Conservation (phyloP, 768 basidiomycete species). For the Lactifluus pinguis region DNA sequence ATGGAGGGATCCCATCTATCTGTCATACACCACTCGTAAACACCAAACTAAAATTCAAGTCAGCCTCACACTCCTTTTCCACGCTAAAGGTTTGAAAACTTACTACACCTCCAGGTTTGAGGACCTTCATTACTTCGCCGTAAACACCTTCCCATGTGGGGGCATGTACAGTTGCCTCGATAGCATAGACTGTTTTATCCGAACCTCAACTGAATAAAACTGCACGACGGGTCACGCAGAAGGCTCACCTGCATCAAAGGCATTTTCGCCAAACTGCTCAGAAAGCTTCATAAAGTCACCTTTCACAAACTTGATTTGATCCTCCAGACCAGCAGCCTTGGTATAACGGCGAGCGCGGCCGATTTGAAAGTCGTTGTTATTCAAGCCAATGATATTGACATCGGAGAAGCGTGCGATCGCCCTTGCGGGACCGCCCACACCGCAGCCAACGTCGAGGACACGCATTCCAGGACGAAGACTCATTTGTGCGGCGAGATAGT, state of each 20-base stretch:
- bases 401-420: conserved; percentile 92
- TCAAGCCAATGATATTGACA: conserved; percentile 73
- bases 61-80: neutral
- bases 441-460: conserved; percentile 97
- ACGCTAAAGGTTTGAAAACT: conserved; percentile 27
- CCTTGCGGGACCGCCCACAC: conserved; percentile 94
- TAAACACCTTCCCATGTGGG: conserved; percentile 96
- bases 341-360: conserved; percentile 82
- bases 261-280: conserved; percentile 86
- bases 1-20: conserved; percentile 83
- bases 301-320: conserved; percentile 74
- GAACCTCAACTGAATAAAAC: neutral
- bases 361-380: conserved; percentile 96
- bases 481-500: conserved; percentile 91
- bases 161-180: conserved; percentile 96
- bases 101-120: conserved; percentile 94
- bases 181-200: conserved; percentile 69
- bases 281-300: conserved; percentile 95
- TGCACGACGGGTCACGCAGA: neutral
- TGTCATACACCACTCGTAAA: conserved; percentile 99
- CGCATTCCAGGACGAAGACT: conserved; percentile 80
- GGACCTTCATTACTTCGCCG: conserved; percentile 81
- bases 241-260: conserved; percentile 83
- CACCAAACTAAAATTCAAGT: conserved; percentile 60
- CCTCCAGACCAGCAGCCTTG: conserved; percentile 58